Evolutionary conservation across 345 rosid genomes (phyloP).

Genomic region (Durio zibethinus): DNA sequence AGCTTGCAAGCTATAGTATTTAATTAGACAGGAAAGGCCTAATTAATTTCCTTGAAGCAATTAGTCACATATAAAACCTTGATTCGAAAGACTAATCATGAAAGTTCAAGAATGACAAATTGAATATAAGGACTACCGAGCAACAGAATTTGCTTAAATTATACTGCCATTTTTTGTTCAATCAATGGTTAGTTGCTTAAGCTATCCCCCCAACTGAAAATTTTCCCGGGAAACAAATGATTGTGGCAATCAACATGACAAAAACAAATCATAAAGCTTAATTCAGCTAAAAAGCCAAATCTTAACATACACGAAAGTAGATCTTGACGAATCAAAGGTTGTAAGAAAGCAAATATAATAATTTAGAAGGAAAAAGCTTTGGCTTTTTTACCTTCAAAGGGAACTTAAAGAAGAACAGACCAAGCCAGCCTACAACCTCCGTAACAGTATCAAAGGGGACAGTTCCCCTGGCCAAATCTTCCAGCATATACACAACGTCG

Average conservation of each 20-base stretch:
- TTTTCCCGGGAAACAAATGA: background rate
- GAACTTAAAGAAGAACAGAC: slow-evolving; percentile 48
- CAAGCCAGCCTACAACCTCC: slow-evolving; percentile 52
- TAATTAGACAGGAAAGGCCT: background rate
- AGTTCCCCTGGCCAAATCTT: slow-evolving; percentile 47
- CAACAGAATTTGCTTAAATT: background rate
- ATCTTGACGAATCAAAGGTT: background rate
- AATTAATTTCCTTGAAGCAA: background rate
- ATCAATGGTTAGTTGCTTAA: background rate
- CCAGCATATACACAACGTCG: slow-evolving; percentile 51
- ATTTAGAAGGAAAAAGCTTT: background rate
- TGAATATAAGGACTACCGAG: background rate
- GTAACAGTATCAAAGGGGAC: slow-evolving; percentile 59
- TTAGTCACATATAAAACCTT: background rate
- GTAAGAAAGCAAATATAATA: background rate
- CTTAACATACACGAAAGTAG: background rate
- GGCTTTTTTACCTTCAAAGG: slow-evolving; percentile 55
- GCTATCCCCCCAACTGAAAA: background rate
- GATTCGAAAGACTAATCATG: background rate
- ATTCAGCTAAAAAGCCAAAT: background rate
- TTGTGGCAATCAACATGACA: background rate
- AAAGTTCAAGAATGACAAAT: background rate
- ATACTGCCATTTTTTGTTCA: too few relatives aligned
- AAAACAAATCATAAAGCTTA: background rate
- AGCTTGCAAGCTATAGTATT: background rate